A percentile compares a stretch with the other conserved stretches of the same genome.
phyloP scores from a whole-genome alignment of 2,329 filamentous ascomycete species.

The Phyllosticta capitalensis region DNA sequence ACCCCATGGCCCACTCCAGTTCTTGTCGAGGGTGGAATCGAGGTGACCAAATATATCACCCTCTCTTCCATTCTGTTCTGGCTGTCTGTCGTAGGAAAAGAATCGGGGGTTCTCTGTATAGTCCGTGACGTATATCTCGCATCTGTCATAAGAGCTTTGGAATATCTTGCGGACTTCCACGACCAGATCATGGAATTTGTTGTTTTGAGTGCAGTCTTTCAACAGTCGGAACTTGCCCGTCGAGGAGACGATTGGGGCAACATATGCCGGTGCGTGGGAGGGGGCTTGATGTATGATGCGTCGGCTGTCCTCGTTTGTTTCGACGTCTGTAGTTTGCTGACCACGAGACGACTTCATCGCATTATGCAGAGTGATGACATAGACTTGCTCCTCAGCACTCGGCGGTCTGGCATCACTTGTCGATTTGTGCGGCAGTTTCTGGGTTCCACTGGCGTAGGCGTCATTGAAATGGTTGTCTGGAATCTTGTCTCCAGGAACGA shows the following conservation, averaged over 20 bases:
- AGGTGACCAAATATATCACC: conserved; percentile 51
- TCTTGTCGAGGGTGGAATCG: conserved; percentile 22
- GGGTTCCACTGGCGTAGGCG: conserved; percentile 16
- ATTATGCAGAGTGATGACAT: conserved; percentile 23
- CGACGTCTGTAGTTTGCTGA: not conserved
- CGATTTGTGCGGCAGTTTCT: conserved; percentile 10
- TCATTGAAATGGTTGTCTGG: conserved; percentile 20
- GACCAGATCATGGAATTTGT: conserved; percentile 57
- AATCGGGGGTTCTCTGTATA: conserved; percentile 65
- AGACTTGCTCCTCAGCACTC: conserved; percentile 22
- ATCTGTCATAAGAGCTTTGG: conserved; percentile 22
- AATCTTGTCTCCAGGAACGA: conserved; percentile 19
- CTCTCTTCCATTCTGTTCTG: conserved; percentile 32
- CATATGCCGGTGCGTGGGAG: too few species aligned
- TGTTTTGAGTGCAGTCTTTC: conserved; percentile 48
- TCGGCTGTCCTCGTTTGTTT: not conserved
- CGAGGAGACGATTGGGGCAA: not conserved
- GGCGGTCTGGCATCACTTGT: not conserved
- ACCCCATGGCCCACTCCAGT: conserved; percentile 70
- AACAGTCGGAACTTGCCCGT: conserved; percentile 36
- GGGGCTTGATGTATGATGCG: not conserved
- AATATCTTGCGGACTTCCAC: conserved; percentile 59
- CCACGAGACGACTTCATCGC: not conserved
- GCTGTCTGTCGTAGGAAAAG: conserved; percentile 41
- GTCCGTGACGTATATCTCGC: conserved; percentile 65